Evolutionary conservation across 2,329 filamentous ascomycete species (phyloP), one percentile per base, ranked within the genome.

Genomic region (Aspergillus fructus): DNA sequence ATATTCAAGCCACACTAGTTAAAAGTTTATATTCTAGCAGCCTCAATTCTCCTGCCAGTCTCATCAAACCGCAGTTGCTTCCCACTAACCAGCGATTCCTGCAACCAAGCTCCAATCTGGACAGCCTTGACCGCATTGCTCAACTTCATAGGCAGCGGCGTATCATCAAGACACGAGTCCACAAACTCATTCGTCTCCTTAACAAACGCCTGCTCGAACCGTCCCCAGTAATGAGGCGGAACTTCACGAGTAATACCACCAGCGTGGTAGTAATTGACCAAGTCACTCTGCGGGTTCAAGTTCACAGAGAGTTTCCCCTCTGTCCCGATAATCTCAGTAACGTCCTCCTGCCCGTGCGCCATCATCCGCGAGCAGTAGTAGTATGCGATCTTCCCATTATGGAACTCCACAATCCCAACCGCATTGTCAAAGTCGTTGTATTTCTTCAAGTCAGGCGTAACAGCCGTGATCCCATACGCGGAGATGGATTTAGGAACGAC

Each of bases 321-420:
- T 1, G 86, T 89, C 12, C 86, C 87, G 53, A 89, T 85, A 60
- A 89, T 82, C 73, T 89, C 86, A 0, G 86, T 88, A 57, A 80
- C 82, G 67, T 89, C 87, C 59, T 88, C 83, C 70, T 89, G 86
- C 0, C 87, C 87, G 0, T 83, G 81, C 0, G 85, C 83, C 82
- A 89, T 89, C 83, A 88, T 89, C 12, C 86, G 78, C 11, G 78
- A 83, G 46, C 78, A 80, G 70, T 85, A 89, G 59, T 87, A 82
- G 67, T 88, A 85, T 2, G 85, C 85, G 41, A 89, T 84, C 66
- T 83, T 82, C 43, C 83, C 85, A 48, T 79, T 80, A 65, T 80
- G 82, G 71, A 89, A 89, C 71, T 89, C 86, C 15, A 89, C 81
- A n/a, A 89, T 74, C 2, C 85, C 86, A 0, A 87, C 78, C 2